Base-by-base conservation (phyloP, 495 filamentous ascomycete species). In the Physcia stellaris region DNA sequence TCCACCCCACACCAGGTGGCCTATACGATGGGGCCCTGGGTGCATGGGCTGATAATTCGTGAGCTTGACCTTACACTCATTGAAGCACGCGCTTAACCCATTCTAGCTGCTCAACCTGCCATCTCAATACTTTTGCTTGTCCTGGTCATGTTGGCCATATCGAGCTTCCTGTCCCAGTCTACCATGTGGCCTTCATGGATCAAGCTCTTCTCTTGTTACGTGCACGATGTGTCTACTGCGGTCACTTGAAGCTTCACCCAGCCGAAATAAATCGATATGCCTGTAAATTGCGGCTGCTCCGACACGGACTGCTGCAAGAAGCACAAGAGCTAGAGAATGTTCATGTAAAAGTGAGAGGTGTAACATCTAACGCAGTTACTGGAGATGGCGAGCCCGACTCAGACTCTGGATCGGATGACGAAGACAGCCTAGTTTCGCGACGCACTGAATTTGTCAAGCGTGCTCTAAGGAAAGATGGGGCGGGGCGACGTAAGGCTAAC, bases 61-160 rank as follows among this genome's bases (percentile, higher is more conserved):
- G 71, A 68, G 81, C 58, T 34, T 32, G 32, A 20, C n/a, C 22
- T 12, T 41, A n/a, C n/a, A n/a, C n/a, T n/a, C n/a, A n/a, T n/a
- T n/a, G n/a, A n/a, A n/a, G n/a, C n/a, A n/a, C n/a, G n/a, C n/a
- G n/a, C n/a, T n/a, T n/a, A n/a, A n/a, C n/a, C n/a, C n/a, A n/a
- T n/a, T n/a, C 18, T 53, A 95, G 87, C 47, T 95, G 87, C 60
- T 74, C 83, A 50, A 95, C 87, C 60, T 95, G 87, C 55, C 79
- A 84, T 46, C 67, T 86, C 48, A 75, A 73, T 46, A 74, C 72
- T 44, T 71, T 71, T 45, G 74, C 73, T 37, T 99, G 90, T 57
- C 86, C 90, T 7, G 92, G 92, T 42, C 92, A 99, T 63, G 70
- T 76, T 23, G 92, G 92, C 35, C 90, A 96, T 55, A 92, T 99